Evolutionary conservation across 305 asterid genomes (phyloP).

Genomic region (Fraxinus ornus): DNA sequence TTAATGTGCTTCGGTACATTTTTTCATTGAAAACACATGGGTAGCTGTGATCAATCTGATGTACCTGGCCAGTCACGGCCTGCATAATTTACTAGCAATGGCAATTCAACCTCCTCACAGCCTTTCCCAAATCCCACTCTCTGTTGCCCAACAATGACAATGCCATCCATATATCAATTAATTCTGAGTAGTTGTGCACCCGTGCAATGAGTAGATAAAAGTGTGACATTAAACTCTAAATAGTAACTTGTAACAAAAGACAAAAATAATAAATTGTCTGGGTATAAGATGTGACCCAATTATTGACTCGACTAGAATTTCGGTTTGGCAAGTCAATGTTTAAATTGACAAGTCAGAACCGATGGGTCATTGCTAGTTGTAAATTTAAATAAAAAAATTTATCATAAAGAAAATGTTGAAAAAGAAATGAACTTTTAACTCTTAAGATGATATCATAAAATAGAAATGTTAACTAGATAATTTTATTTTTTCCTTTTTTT

Average conservation of each 20-base stretch:
- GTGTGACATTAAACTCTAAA: no score
- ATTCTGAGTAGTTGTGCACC: not conserved
- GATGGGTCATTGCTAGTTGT: not conserved
- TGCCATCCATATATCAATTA: not conserved
- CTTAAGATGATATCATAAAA: no score
- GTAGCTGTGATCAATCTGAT: not conserved
- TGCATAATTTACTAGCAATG: not conserved
- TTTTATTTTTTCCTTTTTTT: no score
- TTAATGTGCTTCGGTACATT: no score
- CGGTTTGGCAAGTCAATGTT: not conserved
- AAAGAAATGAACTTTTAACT: not conserved
- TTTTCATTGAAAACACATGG: no score
- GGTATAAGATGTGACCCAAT: not conserved
- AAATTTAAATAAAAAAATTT: no score
- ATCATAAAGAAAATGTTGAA: not conserved
- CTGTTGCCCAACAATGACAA: not conserved
- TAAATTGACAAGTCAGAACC: not conserved
- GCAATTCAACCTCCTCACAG: not conserved
- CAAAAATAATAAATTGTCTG: not conserved
- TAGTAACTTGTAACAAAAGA: no score
- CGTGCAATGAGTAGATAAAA: not conserved
- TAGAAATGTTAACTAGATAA: no score
- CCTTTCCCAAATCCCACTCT: not conserved
- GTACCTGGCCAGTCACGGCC: not conserved
- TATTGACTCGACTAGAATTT: not conserved